Evolutionary conservation across 169 alveolate species (phyloP), one percentile per base, ranked within the genome.

Genomic region (Plasmodium vinckei): DNA sequence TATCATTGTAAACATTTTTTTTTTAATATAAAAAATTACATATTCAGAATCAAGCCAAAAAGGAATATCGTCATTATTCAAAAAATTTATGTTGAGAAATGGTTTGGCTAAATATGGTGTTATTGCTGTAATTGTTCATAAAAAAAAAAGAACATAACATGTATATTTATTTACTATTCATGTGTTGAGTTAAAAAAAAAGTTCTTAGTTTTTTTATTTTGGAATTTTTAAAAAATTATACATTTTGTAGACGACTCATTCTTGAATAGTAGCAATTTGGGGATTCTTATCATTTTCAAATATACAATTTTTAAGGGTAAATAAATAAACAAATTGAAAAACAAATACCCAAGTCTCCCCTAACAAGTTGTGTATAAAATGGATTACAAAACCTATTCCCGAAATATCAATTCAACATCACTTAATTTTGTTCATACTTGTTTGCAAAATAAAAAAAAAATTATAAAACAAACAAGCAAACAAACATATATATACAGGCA

Each of bases 91-190:
- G 73, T 94, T 91, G 21, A 94, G 92, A 69, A 84, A 94, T 6
- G 96, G 96, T 42, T 94, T 70, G 12, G 96, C 96, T 87, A 94
- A 54, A 60, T 87, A 94, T 9, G 96, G 96, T 47, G 54, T 72
- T 57, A 57, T 57, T 67, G 46, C 51, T 44, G 56, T 5, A 6
- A 33, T 23, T 15, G 39, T 9, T 7, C n/a, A 54, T 33, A 59
- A 53, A 51, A 61, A 65, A 46, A 19, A 46, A 57, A 9, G 61
- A n/a, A 33, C 13, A 64, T 9, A 17, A 2, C 13, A 9, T 39
- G 25, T 19, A 33, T 51, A 13, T 13, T 1, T 27, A 63, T 13
- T 42, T 17, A 25, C 9, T 17, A 25, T 17, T 25, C 47, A 63
- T 0, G 0, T 63, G 27, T 5, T 27, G 21, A 7, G 10, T 19